These are phyloP conservation scores for Sonneratia alba DNA, from an alignment of 345 rosid species.

Conservation along the genomic window DNA sequence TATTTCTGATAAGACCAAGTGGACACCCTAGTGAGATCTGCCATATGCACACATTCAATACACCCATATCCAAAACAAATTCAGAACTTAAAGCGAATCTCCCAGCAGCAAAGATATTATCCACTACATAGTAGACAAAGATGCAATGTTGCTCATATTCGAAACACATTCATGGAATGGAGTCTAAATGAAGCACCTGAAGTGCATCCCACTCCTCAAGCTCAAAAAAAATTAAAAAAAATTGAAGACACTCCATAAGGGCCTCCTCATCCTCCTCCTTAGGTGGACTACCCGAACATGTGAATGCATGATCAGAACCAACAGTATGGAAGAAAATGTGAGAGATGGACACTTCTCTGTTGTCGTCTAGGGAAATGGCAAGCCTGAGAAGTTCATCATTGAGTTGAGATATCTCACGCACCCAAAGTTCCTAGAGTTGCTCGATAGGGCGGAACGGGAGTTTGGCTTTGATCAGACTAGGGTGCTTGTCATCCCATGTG, in stretches of 20 bases:
- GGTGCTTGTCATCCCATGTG: slow-evolving; percentile 20
- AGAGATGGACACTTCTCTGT: slow-evolving; percentile 16
- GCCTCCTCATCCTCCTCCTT: not conserved
- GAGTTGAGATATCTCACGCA: slow-evolving; percentile 17
- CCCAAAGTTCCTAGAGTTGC: slow-evolving; percentile 16
- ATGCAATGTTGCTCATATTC: not conserved
- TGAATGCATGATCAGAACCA: no score
- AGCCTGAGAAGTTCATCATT: slow-evolving; percentile 11
- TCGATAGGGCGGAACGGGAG: slow-evolving; percentile 13
- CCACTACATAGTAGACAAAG: not conserved
- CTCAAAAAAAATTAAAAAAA: not conserved
- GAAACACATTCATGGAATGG: not conserved
- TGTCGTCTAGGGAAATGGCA: not conserved
- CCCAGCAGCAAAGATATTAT: not conserved
- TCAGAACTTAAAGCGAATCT: not conserved
- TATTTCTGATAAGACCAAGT: slow-evolving; percentile 5
- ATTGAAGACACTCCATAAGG: slow-evolving; percentile 8
- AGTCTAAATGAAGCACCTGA: not conserved
- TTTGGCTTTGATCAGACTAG: slow-evolving; percentile 16
- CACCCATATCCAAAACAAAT: not conserved
- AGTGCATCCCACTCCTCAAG: not conserved
- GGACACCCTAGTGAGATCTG: not conserved
- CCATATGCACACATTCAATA: slow-evolving; percentile 3
- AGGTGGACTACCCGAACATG: no score
- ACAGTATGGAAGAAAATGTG: no score